A percentile compares a stretch with the other conserved stretches of the same genome.
Conservation (phyloP, 1,284 basidiomycete species). For the Cryptococcus sp. region DNA sequence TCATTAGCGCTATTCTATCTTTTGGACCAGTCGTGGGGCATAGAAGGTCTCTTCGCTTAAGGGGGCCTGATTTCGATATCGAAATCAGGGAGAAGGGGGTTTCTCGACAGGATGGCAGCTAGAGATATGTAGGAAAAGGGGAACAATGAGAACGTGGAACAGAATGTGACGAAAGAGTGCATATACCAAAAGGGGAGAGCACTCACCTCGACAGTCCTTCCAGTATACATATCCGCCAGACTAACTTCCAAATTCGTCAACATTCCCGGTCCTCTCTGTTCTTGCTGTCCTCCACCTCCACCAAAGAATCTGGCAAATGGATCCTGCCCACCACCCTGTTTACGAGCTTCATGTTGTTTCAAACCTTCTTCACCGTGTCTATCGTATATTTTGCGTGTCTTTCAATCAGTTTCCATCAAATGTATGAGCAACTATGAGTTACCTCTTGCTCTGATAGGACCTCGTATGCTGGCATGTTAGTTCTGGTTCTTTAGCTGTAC, state of each 20-base stretch:
- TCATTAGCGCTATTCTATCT: not conserved
- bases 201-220: constrained; percentile 73
- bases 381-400: constrained; percentile 91
- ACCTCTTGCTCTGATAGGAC: constrained; percentile 77
- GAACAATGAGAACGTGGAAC: too few relatives aligned
- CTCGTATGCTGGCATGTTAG: constrained; percentile 69
- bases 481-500: not conserved
- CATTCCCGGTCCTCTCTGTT: constrained; percentile 74
- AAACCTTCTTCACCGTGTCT: constrained; percentile 87
- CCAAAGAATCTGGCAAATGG: constrained; percentile 90
- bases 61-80: too few relatives aligned
- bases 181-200: not conserved
- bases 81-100: too few relatives aligned
- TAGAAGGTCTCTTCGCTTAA: too few relatives aligned
- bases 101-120: too few relatives aligned
- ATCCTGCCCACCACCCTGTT: constrained; percentile 64
- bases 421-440: too few relatives aligned
- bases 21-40: too few relatives aligned
- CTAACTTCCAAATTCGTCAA: constrained; percentile 82
- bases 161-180: not conserved
- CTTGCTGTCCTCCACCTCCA: constrained; percentile 61
- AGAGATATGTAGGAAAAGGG: not conserved
- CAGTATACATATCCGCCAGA: constrained; percentile 79
- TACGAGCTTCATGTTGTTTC: constrained; percentile 67
- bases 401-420: constrained; percentile 1